phyloP scores from a whole-genome alignment of 2,329 filamentous ascomycete genomes.

The Dryadomyces sulphureus region DNA sequence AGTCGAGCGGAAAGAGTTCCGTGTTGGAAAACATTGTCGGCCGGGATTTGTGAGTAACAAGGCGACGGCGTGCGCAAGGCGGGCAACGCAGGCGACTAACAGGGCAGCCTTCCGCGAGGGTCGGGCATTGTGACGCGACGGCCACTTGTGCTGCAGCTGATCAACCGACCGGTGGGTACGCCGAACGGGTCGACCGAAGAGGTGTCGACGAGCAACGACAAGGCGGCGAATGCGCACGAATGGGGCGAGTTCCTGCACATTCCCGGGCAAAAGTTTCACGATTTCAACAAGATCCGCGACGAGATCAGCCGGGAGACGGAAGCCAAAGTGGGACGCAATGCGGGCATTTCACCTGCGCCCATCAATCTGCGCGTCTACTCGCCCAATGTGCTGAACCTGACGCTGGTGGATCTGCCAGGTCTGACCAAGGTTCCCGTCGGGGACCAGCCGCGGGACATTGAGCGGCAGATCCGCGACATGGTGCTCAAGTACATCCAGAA shows the following conservation, averaged over 20 bases:
- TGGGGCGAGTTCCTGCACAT: slow-evolving; percentile 99
- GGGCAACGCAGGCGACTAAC: background rate
- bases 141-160: slow-evolving; percentile 91
- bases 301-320: slow-evolving; percentile 81
- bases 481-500: slow-evolving; percentile 98
- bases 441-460: slow-evolving; percentile 92
- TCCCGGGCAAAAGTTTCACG: slow-evolving; percentile 76
- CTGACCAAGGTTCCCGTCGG: slow-evolving; percentile 97
- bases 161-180: slow-evolving; percentile 64
- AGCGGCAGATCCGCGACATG: slow-evolving; percentile 92
- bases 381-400: slow-evolving; percentile 89
- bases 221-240: slow-evolving; percentile 82
- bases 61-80: background rate
- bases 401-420: slow-evolving; percentile 87
- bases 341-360: slow-evolving; percentile 92
- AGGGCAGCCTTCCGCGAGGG: slow-evolving; percentile 72
- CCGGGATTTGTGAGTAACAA: slow-evolving; percentile 66
- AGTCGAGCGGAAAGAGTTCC: slow-evolving; percentile 98
- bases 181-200: slow-evolving; percentile 61
- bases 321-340: slow-evolving; percentile 64
- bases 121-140: slow-evolving; percentile 94
- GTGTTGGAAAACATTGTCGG: slow-evolving; percentile 98
- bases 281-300: slow-evolving; percentile 95
- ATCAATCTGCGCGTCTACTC: slow-evolving; percentile 99
- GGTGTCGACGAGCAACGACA: slow-evolving; percentile 55